A percentile compares a stretch with the other conserved stretches of the same genome.
Conservation (phyloP, 2,329 filamentous ascomycete genomes). For the Chrysoporthe cubensis region DNA sequence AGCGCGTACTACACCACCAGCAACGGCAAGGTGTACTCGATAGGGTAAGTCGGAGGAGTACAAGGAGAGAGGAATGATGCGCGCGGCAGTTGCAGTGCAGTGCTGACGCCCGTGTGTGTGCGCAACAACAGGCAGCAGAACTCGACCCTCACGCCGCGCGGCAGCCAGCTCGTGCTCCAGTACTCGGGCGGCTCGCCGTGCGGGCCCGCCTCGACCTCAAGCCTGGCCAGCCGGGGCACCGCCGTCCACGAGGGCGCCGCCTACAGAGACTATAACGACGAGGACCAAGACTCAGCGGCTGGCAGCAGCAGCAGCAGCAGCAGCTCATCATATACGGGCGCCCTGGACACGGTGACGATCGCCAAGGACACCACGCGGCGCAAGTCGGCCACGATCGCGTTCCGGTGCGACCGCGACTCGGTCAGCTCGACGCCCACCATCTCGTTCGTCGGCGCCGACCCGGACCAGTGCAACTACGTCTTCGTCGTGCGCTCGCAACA, state of each 20-base stretch:
- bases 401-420: conserved; percentile 88
- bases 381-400: conserved; percentile 88
- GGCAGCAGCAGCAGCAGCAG: conserved; percentile 9
- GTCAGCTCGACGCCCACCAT: conserved; percentile 68
- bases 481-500: conserved; percentile 89
- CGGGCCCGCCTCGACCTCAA: conserved; percentile 48
- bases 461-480: conserved; percentile 92
- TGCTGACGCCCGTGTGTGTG: conserved; percentile 21
- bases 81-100: background rate
- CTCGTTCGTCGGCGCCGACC: conserved; percentile 81
- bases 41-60: conserved; percentile 60
- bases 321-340: conserved; percentile 18
- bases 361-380: conserved; percentile 48
- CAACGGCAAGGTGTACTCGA: conserved; percentile 67
- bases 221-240: conserved; percentile 36
- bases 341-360: conserved; percentile 31
- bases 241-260: conserved; percentile 34
- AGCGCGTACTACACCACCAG: conserved; percentile 75
- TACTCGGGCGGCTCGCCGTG: conserved; percentile 80
- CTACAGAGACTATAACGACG: conserved; percentile 36
- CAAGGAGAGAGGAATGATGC: too few relatives aligned
- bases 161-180: conserved; percentile 76
- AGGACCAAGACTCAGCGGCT: conserved; percentile 24
- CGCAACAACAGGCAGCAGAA: conserved; percentile 54
- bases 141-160: conserved; percentile 59